Evolutionary conservation across 83 land plant genomes (phyloP).

Genomic region (Thuja plicata): DNA sequence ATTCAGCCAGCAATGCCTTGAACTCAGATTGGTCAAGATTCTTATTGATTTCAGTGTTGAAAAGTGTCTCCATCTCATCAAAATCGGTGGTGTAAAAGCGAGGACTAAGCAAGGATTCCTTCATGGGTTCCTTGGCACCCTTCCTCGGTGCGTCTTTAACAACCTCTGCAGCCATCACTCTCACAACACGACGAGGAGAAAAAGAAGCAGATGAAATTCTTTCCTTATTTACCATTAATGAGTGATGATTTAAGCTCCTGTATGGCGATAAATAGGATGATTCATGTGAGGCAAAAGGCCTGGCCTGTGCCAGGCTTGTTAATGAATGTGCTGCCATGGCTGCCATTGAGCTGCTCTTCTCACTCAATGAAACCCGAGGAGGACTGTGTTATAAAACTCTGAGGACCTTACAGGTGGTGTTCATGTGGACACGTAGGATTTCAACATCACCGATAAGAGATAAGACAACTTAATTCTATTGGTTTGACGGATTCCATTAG

Average conservation of each 20-base stretch:
- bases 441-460: neutral
- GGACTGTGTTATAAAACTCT: neutral
- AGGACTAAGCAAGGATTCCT: conserved; percentile 87
- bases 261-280: neutral
- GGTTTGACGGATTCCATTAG: neutral
- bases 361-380: neutral
- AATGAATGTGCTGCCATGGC: conserved; percentile 13
- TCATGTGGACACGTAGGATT: conserved; percentile 4
- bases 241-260: neutral
- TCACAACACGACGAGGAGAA: conserved; percentile 7
- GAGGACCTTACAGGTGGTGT: neutral
- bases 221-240: neutral
- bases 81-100: conserved; percentile 98
- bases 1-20: conserved; percentile 85
- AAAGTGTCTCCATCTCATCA: conserved; percentile 96
- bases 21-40: conserved; percentile 84
- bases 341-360: neutral
- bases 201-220: neutral
- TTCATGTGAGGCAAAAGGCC: neutral
- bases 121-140: conserved; percentile 42
- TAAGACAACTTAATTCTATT: neutral
- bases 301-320: neutral
- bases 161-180: conserved; percentile 15
- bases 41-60: conserved; percentile 93
- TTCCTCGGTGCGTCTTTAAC: conserved; percentile 11